Conservation (phyloP, 1,284 basidiomycete species). For the Trichosporon faecale region DNA sequence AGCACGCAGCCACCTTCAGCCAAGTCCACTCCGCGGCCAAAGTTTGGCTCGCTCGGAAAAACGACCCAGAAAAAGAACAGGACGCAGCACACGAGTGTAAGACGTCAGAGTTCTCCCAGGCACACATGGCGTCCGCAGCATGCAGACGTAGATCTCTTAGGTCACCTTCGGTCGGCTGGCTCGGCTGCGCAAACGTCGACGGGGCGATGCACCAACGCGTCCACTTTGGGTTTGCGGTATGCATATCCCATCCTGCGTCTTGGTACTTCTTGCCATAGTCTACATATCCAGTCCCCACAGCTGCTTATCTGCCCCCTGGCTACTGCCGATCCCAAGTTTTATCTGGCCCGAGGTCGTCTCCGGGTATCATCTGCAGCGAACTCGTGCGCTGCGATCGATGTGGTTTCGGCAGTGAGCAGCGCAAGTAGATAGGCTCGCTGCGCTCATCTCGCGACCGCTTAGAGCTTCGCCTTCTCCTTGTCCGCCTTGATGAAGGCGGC, state of each 20-base stretch:
- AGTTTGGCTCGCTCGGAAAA: too few species aligned
- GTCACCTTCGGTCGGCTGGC: neutral
- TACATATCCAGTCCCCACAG: neutral
- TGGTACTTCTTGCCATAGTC: neutral
- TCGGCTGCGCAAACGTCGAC: too few species aligned
- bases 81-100: too few species aligned
- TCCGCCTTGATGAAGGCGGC: conserved; percentile 6
- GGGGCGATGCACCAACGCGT: neutral
- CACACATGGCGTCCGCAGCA: neutral
- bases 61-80: too few species aligned
- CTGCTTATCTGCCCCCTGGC: neutral
- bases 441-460: neutral
- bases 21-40: too few species aligned
- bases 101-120: too few species aligned
- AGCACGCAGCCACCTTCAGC: too few species aligned
- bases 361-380: neutral
- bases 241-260: neutral
- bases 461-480: conserved; percentile 20
- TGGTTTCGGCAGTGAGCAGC: too few species aligned
- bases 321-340: neutral
- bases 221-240: neutral
- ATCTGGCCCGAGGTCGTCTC: neutral
- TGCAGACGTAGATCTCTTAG: neutral
- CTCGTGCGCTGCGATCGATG: too few species aligned
- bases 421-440: too few species aligned